Percentiles rank a stretch among this genome's conserved stretches.
phyloP scores from a whole-genome alignment of 345 rosid genomes.

The Dovyalis caffra region DNA sequence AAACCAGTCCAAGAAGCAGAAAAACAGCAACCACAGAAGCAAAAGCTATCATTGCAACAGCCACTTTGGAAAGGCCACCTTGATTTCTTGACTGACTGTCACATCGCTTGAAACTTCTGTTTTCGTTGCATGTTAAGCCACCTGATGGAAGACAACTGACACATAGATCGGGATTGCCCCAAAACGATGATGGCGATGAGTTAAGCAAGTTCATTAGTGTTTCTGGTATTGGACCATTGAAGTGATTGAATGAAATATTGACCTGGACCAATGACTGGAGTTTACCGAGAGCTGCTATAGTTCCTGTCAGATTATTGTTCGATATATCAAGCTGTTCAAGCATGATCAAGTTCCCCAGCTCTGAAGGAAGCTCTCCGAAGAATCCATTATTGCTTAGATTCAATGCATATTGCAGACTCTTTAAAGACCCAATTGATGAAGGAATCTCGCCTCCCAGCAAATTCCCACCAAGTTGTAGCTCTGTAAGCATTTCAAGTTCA shows the following conservation, averaged over 20 bases:
- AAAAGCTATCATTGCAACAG: slow-evolving; percentile 43
- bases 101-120: slow-evolving; percentile 39
- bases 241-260: slow-evolving; percentile 61
- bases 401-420: slow-evolving; percentile 45
- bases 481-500: slow-evolving; percentile 45
- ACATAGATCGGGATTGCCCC: slow-evolving; percentile 62
- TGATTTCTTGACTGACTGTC: slow-evolving; percentile 17
- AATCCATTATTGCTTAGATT: slow-evolving; percentile 63
- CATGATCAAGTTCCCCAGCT: slow-evolving; percentile 37
- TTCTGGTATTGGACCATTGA: slow-evolving; percentile 68
- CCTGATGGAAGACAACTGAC: slow-evolving; percentile 38
- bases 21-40: slow-evolving; percentile 28
- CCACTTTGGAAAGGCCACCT: slow-evolving; percentile 33
- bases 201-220: slow-evolving; percentile 29
- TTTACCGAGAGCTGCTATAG: slow-evolving; percentile 38
- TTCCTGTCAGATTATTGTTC: slow-evolving; percentile 62
- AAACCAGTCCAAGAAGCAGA: slow-evolving; percentile 38
- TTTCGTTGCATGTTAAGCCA: slow-evolving; percentile 24
- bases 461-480: slow-evolving; percentile 63
- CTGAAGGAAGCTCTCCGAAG: slow-evolving; percentile 54
- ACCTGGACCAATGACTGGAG: slow-evolving; percentile 39
- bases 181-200: slow-evolving; percentile 50
- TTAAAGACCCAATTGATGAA: slow-evolving; percentile 46
- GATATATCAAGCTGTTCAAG: slow-evolving; percentile 60
- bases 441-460: slow-evolving; percentile 68